These are phyloP conservation scores for Cystoisospora suis DNA, from an alignment of 169 alveolate species.

Conservation along the genomic window DNA sequence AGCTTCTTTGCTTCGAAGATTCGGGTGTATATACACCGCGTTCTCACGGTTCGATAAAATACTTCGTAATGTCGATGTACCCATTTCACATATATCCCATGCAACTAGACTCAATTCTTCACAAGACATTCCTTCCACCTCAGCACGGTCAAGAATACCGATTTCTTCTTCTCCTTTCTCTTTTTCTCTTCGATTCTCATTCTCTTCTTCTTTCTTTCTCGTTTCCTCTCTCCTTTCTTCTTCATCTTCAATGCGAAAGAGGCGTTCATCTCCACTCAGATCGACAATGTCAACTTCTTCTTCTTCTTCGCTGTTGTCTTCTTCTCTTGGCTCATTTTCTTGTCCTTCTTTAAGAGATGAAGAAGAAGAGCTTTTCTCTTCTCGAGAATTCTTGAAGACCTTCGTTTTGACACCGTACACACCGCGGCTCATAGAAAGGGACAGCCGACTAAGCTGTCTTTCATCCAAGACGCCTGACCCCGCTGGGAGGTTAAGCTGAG, in stretches of 20 bases:
- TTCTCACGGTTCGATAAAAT: neutral
- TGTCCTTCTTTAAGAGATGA: no score
- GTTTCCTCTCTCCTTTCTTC: neutral
- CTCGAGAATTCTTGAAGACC: no score
- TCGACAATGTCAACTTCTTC: constrained; percentile 9
- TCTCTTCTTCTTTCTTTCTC: neutral
- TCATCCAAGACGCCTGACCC: neutral
- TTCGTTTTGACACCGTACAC: constrained; percentile 17
- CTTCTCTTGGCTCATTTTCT: neutral
- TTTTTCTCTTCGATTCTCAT: neutral
- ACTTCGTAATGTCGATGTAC: neutral
- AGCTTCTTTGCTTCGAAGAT: neutral
- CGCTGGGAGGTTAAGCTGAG: neutral
- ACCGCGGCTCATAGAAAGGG: neutral
- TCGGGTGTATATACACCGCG: neutral
- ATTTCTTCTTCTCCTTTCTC: neutral
- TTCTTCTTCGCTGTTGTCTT: neutral
- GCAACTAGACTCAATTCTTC: neutral
- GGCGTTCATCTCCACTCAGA: no score
- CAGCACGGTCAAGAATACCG: neutral
- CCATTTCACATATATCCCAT: constrained; percentile 4
- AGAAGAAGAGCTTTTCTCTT: no score
- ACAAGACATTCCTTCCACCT: neutral
- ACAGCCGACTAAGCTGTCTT: neutral
- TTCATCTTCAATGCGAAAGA: no score